Conservation (phyloP, 2,329 filamentous ascomycete species). For the Gliomastix tumulicola region DNA sequence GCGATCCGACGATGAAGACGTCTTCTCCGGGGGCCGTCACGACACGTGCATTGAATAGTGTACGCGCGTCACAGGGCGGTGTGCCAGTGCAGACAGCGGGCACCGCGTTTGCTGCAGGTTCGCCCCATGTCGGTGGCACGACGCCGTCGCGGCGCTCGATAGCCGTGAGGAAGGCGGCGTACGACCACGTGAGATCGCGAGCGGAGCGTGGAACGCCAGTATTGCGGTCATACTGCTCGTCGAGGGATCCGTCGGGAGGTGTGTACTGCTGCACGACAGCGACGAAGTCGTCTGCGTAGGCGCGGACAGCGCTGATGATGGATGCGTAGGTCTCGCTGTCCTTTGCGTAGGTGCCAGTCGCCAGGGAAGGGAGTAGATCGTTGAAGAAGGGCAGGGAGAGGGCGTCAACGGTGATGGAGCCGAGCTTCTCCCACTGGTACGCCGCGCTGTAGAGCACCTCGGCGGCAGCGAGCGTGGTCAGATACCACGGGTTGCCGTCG, state of each 20-base stretch:
- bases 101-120: neutral
- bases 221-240: conserved; percentile 58
- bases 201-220: conserved; percentile 53
- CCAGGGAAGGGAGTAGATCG: conserved; percentile 50
- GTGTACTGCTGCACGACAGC: conserved; percentile 57
- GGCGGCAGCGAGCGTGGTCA: conserved; percentile 68
- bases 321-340: conserved; percentile 38
- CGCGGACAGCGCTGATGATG: conserved; percentile 48
- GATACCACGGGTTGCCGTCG: conserved; percentile 76
- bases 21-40: conserved; percentile 55
- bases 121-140: conserved; percentile 49
- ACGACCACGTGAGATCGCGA: conserved; percentile 66
- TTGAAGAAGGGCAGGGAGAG: conserved; percentile 66
- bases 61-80: conserved; percentile 12
- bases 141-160: conserved; percentile 46
- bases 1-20: conserved; percentile 58
- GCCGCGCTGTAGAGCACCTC: conserved; percentile 75
- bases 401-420: conserved; percentile 56
- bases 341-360: conserved; percentile 54
- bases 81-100: conserved; percentile 5
- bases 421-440: conserved; percentile 59
- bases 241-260: conserved; percentile 52
- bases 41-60: conserved; percentile 56
- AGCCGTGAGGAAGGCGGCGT: conserved; percentile 63
- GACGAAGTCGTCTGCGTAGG: conserved; percentile 56